These are phyloP conservation scores for Cladophialophora chaetospira DNA, from an alignment of 2,329 filamentous ascomycete species.

Conservation along the genomic window DNA sequence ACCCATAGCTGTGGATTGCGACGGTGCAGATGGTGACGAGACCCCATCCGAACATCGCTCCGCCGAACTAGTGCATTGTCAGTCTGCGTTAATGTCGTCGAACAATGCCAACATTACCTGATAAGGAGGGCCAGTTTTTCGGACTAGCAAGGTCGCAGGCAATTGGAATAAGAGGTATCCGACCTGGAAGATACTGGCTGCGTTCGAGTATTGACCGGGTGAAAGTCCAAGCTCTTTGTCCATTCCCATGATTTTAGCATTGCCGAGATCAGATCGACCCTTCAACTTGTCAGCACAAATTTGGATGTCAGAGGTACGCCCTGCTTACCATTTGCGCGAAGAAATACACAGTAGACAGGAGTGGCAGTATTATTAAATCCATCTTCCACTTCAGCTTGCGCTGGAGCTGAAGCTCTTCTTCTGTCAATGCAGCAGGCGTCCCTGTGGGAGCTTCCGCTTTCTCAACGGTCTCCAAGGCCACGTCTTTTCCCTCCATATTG, in stretches of 20 bases:
- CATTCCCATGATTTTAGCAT: conserved; percentile 18
- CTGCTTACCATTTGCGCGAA: conserved; percentile 10
- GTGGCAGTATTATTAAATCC: conserved; percentile 18
- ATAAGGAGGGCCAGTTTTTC: conserved; percentile 9
- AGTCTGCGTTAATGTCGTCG: background rate
- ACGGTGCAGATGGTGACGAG: conserved; percentile 9
- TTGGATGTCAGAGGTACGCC: background rate
- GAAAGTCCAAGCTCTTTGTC: conserved; percentile 12
- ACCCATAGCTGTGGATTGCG: conserved; percentile 8
- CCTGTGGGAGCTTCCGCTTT: background rate
- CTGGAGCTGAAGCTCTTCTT: conserved; percentile 4
- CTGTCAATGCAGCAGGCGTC: background rate
- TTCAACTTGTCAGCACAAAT: background rate
- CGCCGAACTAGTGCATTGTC: conserved; percentile 1
- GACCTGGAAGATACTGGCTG: conserved; percentile 11
- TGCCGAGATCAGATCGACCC: conserved; percentile 17
- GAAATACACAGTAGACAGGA: conserved; percentile 19
- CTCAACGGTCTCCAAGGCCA: conserved; percentile 5
- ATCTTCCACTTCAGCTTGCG: conserved; percentile 23
- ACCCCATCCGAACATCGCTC: conserved; percentile 12
- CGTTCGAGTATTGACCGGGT: conserved; percentile 7
- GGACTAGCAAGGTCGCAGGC: conserved; percentile 4
- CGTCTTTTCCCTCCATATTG: conserved; percentile 8
- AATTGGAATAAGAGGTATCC: conserved; percentile 13
- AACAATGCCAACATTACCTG: background rate